phyloP scores from a whole-genome alignment of 768 basidiomycete species.

The Exsudoporus frostii region DNA sequence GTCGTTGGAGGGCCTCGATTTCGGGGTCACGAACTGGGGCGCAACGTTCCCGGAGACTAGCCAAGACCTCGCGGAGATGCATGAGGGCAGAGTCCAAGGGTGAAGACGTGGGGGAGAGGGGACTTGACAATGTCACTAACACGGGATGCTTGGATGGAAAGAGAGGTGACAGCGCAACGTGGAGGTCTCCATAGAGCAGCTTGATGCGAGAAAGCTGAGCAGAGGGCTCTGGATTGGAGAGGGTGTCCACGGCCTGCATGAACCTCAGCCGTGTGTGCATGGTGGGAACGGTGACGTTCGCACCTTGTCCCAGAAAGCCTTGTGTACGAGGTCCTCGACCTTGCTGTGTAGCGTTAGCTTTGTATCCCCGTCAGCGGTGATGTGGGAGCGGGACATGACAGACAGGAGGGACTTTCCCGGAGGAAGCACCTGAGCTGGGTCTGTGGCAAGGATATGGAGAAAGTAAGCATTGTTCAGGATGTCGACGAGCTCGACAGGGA shows the following conservation, averaged over 20 bases:
- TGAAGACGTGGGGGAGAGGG: conserved; percentile 64
- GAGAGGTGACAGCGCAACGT: conserved; percentile 49
- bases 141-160: conserved; percentile 54
- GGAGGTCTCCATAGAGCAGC: conserved; percentile 52
- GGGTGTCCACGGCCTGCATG: conserved; percentile 49
- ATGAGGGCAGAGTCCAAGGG: conserved; percentile 57
- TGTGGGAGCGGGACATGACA: conserved; percentile 42
- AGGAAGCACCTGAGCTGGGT: conserved; percentile 59
- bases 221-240: conserved; percentile 58
- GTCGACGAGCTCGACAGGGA: conserved; percentile 57
- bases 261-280: conserved; percentile 19
- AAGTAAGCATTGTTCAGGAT: conserved; percentile 59
- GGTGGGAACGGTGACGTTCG: conserved; percentile 18
- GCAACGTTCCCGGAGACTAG: conserved; percentile 55
- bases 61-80: conserved; percentile 53
- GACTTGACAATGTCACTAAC: conserved; percentile 51
- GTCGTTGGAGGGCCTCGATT: conserved; percentile 43
- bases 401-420: conserved; percentile 72
- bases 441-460: conserved; percentile 63
- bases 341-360: conserved; percentile 43
- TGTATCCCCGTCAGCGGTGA: conserved; percentile 13
- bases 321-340: conserved; percentile 48
- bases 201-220: conserved; percentile 59
- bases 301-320: conserved; percentile 77
- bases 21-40: conserved; percentile 61